A percentile compares a stretch with the other conserved stretches of the same genome.
These are phyloP conservation scores for Ministeria vibrans DNA, from an alignment of 78 protist genomes.

Conservation along the genomic window DNA sequence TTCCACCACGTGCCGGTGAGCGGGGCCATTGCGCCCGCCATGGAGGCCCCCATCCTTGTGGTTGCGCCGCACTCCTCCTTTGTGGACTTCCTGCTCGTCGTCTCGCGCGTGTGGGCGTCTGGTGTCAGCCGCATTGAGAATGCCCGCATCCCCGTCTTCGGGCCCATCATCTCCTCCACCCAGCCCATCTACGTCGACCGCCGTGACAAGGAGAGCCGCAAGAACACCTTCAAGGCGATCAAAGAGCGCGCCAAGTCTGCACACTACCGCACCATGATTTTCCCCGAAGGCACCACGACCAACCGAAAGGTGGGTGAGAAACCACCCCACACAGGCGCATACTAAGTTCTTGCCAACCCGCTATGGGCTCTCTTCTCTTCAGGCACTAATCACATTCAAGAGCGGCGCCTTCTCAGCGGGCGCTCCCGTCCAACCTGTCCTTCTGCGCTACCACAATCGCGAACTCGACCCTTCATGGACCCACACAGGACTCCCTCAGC, in stretches of 20 bases:
- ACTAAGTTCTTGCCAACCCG: no score
- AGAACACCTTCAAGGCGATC: neutral
- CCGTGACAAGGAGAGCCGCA: neutral
- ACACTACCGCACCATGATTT: neutral
- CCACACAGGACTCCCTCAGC: neutral
- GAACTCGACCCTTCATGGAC: slow-evolving; percentile 24
- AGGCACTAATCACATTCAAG: neutral
- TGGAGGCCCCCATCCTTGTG: neutral
- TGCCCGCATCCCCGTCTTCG: neutral
- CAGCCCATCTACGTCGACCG: slow-evolving; percentile 16
- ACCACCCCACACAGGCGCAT: no score
- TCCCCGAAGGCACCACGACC: slow-evolving; percentile 36
- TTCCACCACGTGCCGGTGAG: neutral
- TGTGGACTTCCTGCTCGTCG: neutral
- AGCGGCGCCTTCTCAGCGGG: slow-evolving; percentile 19
- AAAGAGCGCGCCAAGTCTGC: neutral
- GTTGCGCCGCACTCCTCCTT: neutral
- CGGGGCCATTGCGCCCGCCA: neutral
- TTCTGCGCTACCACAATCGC: neutral
- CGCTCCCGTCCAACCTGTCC: slow-evolving; percentile 10
- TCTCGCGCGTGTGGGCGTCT: neutral
- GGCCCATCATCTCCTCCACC: neutral
- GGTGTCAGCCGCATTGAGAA: neutral
- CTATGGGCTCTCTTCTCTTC: no score
- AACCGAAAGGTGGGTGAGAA: no score